Conservation (phyloP, 2,329 filamentous ascomycete species). For the Elsinoe fawcettii region DNA sequence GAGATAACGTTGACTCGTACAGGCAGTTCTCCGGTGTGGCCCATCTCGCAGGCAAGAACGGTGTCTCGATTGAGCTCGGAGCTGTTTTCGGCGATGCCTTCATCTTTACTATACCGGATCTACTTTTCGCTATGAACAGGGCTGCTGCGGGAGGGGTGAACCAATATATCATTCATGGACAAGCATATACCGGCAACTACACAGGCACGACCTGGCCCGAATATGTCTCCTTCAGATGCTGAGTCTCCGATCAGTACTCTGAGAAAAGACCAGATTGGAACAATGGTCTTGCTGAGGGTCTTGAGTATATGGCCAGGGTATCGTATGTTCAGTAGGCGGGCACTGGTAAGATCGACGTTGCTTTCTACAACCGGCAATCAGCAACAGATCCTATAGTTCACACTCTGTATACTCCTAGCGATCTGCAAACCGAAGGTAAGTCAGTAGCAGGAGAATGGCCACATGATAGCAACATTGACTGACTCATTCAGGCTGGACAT, state of each 20-base stretch:
- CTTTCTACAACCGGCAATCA: conserved; percentile 30
- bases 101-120: conserved; percentile 26
- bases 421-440: conserved; percentile 23
- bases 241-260: conserved; percentile 36
- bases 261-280: conserved; percentile 38
- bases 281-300: conserved; percentile 28
- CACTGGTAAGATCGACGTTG: conserved; percentile 35
- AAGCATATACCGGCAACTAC: conserved; percentile 36
- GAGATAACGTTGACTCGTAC: conserved; percentile 28
- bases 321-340: conserved; percentile 36
- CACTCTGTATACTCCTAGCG: conserved; percentile 22
- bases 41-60: conserved; percentile 26
- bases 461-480: too few species aligned
- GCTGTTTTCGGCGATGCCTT: conserved; percentile 26
- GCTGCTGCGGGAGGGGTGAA: conserved; percentile 38
- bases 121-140: conserved; percentile 32
- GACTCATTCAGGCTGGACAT: conserved; percentile 33
- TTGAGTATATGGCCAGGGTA: conserved; percentile 34
- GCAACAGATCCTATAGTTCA: conserved; percentile 18
- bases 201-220: conserved; percentile 44
- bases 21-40: conserved; percentile 30
- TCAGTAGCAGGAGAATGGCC: background rate
- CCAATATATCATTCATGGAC: conserved; percentile 40
- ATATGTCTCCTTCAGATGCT: conserved; percentile 38
- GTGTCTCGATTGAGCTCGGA: conserved; percentile 31